Base-by-base conservation (phyloP, 1,139 yeast species). In the Hanseniaspora gamundiae region DNA sequence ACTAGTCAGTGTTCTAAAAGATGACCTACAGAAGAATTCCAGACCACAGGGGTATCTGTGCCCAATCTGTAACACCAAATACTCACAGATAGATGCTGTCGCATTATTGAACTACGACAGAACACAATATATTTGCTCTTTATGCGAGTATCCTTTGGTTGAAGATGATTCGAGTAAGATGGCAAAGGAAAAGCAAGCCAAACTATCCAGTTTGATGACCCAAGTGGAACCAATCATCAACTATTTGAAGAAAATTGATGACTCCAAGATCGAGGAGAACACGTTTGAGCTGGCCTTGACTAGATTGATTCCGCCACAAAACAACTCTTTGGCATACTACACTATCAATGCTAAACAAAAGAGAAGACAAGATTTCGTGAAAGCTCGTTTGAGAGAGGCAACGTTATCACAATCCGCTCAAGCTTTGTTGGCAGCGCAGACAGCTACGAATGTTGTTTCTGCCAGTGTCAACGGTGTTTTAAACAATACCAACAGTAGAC, bases 1-100 rank as follows among this genome's bases (percentile, higher is more conserved):
- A 39, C 73, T 93, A 36, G 97, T 86, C 13, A 80, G 79, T 52
- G 64, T 71, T 47, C 70, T 88, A 47, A 85, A 85, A 59, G 85
- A 82, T 51, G 94, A 87, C 57, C 74, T 91, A 68, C 80, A 77
- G 33, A 76, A 76, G 52, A 85, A 81, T 55, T 81, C 91, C 20
- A 91, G 86, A 52, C 94, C 97, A 1, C 95, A 88, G 56, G 98
- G 97, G 1, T 91, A 84, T 59, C 73, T 84, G 42, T 91, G 99
- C 61, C 91, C 94, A 3, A 67, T 82, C 39, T 91, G 99, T 65
- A 76, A 77, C 40, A 76, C 82, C 27, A 78, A 83, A 58, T 88
- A 81, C 53, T 73, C 88, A 10, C 87, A 93, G 52, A 64, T 91
- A 50, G 98, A 93, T 58, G 96, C 95, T 1, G 77, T 91, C 20